Conservation (phyloP, 495 filamentous ascomycete species). For the Stereocaulon alpinum region DNA sequence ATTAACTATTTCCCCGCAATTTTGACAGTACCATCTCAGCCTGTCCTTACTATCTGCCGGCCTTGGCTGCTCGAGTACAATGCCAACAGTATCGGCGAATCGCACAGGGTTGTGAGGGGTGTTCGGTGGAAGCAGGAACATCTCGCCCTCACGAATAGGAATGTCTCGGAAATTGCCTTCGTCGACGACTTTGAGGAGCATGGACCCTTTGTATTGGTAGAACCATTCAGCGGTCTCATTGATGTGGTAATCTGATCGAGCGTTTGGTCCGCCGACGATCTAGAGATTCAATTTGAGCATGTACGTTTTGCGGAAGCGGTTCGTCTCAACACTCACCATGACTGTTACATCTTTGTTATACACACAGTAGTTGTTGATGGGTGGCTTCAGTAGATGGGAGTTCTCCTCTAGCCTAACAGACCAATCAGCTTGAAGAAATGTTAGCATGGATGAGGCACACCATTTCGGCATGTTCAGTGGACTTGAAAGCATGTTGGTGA, state of each 20-base stretch:
- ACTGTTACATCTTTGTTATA: constrained; percentile 73
- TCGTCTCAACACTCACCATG: constrained; percentile 42
- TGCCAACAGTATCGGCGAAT: constrained; percentile 61
- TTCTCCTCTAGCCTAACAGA: constrained; percentile 78
- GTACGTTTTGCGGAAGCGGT: neutral
- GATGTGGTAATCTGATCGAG: constrained; percentile 96
- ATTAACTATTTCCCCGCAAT: constrained; percentile 63
- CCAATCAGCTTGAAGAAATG: neutral
- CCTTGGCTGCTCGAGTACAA: constrained; percentile 85
- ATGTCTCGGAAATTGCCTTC: constrained; percentile 65
- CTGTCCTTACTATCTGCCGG: constrained; percentile 58
- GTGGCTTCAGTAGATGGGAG: constrained; percentile 84
- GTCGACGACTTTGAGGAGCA: constrained; percentile 87
- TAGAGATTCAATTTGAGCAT: constrained; percentile 23
- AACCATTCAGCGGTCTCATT: constrained; percentile 96
- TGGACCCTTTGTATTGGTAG: constrained; percentile 86
- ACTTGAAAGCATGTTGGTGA: constrained; percentile 31
- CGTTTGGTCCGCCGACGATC: constrained; percentile 96
- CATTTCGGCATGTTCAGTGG: constrained; percentile 81
- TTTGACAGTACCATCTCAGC: constrained; percentile 83
- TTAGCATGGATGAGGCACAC: constrained; percentile 34
- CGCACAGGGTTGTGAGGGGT: constrained; percentile 75
- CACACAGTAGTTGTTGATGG: constrained; percentile 95
- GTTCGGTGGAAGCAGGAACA: constrained; percentile 87
- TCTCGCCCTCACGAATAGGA: constrained; percentile 80